phyloP scores from a whole-genome alignment of 192 early-diverging fungal genomes.

The Backusella liffmaniae region DNA sequence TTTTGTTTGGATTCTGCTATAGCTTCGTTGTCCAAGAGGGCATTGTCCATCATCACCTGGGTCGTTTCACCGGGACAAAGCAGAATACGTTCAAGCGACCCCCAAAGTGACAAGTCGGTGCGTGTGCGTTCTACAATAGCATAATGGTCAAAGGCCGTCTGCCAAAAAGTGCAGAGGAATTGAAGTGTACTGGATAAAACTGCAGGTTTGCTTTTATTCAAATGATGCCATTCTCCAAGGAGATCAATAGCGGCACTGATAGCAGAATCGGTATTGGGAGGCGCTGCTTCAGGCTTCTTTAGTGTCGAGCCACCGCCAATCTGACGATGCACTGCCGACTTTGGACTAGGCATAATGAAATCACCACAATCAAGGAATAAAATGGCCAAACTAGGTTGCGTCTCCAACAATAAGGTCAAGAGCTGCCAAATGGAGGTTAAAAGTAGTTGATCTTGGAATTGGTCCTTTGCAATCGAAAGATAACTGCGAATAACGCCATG shows the following conservation, averaged over 20 bases:
- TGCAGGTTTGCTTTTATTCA: conserved; percentile 34
- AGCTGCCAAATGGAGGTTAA: conserved; percentile 47
- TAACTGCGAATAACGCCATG: conserved; percentile 34
- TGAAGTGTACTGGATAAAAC: conserved; percentile 41
- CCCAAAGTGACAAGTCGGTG: conserved; percentile 46
- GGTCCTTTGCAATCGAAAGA: conserved; percentile 19
- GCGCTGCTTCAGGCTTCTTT: not conserved
- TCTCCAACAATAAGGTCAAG: conserved; percentile 43
- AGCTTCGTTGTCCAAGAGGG: not conserved
- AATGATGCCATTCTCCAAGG: conserved; percentile 28
- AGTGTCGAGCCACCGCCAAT: not conserved
- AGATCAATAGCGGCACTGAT: conserved; percentile 42
- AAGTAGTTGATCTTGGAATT: conserved; percentile 16
- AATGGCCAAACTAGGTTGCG: conserved; percentile 44
- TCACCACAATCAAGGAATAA: conserved; percentile 37
- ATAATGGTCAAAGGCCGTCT: conserved; percentile 42
- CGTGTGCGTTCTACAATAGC: conserved; percentile 38
- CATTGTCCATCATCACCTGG: too few relatives aligned
- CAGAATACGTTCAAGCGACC: conserved; percentile 37
- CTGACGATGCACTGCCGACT: conserved; percentile 20
- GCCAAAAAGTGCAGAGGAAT: conserved; percentile 50
- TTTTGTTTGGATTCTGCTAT: not conserved
- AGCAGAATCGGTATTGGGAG: conserved; percentile 26
- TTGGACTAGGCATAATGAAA: conserved; percentile 33
- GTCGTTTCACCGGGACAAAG: conserved; percentile 6